These are phyloP conservation scores for Austroboletus eburneus DNA, from an alignment of 768 basidiomycete genomes.

Conservation along the genomic window DNA sequence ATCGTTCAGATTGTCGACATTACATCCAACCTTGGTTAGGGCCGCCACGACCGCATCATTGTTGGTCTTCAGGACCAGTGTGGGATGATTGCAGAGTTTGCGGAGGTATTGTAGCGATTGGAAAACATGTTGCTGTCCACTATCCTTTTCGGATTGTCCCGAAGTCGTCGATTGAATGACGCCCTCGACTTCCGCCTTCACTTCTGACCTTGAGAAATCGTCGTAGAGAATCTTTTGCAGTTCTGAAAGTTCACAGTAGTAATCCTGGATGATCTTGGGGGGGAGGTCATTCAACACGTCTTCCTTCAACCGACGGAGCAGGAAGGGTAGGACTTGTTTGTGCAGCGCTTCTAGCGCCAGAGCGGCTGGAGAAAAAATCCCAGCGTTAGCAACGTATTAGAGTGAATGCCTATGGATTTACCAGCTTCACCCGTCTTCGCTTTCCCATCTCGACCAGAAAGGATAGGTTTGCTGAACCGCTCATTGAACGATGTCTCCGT, in stretches of 20 bases:
- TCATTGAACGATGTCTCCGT: constrained; percentile 93
- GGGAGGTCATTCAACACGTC: constrained; percentile 94
- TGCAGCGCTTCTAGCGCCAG: constrained; percentile 93
- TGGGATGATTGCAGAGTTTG: constrained; percentile 97
- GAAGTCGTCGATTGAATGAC: constrained; percentile 48
- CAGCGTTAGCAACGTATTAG: background rate
- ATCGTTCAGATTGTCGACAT: constrained; percentile 54
- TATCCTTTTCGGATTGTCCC: constrained; percentile 32
- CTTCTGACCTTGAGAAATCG: constrained; percentile 82
- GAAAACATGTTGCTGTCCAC: constrained; percentile 85
- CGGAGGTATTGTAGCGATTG: constrained; percentile 95
- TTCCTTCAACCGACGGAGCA: constrained; percentile 93
- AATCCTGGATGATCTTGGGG: constrained; percentile 99
- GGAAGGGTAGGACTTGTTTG: constrained; percentile 98
- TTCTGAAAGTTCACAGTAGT: constrained; percentile 95
- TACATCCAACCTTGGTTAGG: constrained; percentile 51
- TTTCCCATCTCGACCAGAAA: constrained; percentile 93
- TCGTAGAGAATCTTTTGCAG: constrained; percentile 94
- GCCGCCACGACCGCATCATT: constrained; percentile 53
- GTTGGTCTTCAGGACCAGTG: constrained; percentile 79
- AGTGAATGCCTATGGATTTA: constrained; percentile 35
- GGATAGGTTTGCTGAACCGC: constrained; percentile 91
- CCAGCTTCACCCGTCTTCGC: constrained; percentile 93
- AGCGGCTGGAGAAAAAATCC: constrained; percentile 55
- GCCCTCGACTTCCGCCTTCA: constrained; percentile 58